Evolutionary conservation across 1,139 yeast genomes (phyloP), one percentile per base, ranked within the genome.

Genomic region (Schwanniomyces etchellsii): DNA sequence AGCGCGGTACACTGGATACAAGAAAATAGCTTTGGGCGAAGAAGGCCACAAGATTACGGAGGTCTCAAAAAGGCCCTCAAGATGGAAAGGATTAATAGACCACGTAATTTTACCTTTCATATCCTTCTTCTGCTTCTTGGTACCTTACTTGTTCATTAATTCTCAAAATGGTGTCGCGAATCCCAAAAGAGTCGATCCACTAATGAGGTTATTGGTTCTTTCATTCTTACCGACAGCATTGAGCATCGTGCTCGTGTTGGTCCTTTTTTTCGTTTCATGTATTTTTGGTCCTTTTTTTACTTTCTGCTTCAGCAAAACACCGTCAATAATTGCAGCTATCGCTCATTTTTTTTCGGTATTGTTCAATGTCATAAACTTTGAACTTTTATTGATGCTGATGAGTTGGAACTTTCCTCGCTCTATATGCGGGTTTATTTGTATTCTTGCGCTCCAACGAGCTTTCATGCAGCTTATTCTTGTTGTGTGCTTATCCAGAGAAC

Each of bases 61-160:
- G 11, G 20, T 26, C 3, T 50, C 25, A 40, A 58, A 38, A 53
- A 56, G 41, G 25, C 72, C 85, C 0, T 64, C 71, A 4, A 53
- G 71, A 26, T 44, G 60, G 16, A 80, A 77, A 40, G 57, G 74
- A 2, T 48, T 79, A 11, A 43, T 72, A 5, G 66, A 80, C 1
- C 81, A 79, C 41, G 53, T 81, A 3, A 34, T 73, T 5, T 44
- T 70, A 1, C 81, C 86, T 1, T 35, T 70, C 0, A 30, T 74
- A 5, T 58, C 59, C 11, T 57, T 72, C 3, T 11, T 55, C 1
- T 58, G 67, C 30, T 61, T 69, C 32, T 59, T 76, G 20, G 48
- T 74, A 20, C 88, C 93, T 0, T 85, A 75, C 45, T 57, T 77
- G 30, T 86, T 78, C 45, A 71, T 80, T 30, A 82, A 81, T 47